phyloP scores from a whole-genome alignment of 441 rosid species.

The Brassica balearica region DNA sequence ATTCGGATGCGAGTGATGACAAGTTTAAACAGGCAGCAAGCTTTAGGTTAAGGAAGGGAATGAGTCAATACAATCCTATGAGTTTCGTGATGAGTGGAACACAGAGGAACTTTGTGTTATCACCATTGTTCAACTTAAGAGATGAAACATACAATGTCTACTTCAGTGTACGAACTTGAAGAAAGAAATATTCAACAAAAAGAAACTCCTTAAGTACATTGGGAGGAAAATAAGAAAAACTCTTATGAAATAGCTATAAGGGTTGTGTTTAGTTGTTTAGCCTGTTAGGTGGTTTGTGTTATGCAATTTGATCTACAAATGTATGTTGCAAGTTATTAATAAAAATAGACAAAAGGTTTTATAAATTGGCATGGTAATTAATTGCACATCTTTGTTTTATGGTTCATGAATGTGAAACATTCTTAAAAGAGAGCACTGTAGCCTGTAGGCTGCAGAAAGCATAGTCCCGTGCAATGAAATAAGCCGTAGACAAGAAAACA shows the following conservation, averaged over 20 bases:
- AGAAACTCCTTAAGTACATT: constrained; percentile 7
- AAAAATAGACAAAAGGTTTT: neutral
- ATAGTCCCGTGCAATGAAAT: constrained; percentile 21
- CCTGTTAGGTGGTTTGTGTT: constrained; percentile 31
- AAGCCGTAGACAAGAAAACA: constrained; percentile 37
- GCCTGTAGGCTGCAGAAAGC: constrained; percentile 23
- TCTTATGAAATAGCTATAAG: constrained; percentile 9
- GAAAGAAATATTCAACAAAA: neutral
- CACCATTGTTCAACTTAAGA: constrained; percentile 69
- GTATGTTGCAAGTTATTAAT: constrained; percentile 29
- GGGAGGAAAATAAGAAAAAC: constrained; percentile 1
- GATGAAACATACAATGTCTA: constrained; percentile 85
- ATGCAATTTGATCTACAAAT: constrained; percentile 28
- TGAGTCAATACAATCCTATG: constrained; percentile 65
- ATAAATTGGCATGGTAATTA: neutral
- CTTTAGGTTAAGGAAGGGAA: constrained; percentile 58
- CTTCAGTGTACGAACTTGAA: constrained; percentile 62
- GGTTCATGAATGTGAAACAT: constrained; percentile 2
- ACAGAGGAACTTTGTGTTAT: constrained; percentile 64
- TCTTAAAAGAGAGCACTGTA: neutral
- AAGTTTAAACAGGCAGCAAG: constrained; percentile 61
- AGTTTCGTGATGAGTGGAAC: constrained; percentile 77
- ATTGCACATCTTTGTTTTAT: neutral
- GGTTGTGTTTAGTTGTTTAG: constrained; percentile 26
- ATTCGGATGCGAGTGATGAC: constrained; percentile 43